These are phyloP conservation scores for Saposhnikovia divaricata DNA, from an alignment of 129 eudicot genomes.

Conservation along the genomic window DNA sequence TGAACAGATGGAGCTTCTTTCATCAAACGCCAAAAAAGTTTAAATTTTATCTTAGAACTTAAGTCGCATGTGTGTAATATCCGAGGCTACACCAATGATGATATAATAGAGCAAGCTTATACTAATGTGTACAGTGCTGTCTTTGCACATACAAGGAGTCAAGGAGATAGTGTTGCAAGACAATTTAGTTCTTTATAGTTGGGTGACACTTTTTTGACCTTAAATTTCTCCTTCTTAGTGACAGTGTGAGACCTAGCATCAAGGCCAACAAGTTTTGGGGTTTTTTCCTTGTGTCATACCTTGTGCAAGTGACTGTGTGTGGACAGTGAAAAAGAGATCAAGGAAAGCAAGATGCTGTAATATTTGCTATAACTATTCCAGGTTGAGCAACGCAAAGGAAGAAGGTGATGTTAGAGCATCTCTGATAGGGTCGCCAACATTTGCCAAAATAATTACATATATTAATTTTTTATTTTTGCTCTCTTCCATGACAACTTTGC, in stretches of 20 bases:
- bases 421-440: too few relatives aligned
- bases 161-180: too few relatives aligned
- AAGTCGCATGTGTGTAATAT: background rate
- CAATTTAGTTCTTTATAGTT: too few relatives aligned
- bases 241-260: background rate
- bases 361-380: too few relatives aligned
- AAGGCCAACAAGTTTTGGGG: background rate
- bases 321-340: too few relatives aligned
- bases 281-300: background rate
- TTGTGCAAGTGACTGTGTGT: background rate
- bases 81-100: background rate
- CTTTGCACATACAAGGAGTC: background rate
- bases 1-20: constrained; percentile 27
- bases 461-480: too few relatives aligned
- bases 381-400: too few relatives aligned
- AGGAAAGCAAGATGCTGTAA: too few relatives aligned
- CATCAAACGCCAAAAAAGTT: constrained; percentile 13
- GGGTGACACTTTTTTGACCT: background rate
- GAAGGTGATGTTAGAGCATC: too few relatives aligned
- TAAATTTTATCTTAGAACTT: background rate
- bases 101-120: background rate
- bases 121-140: too few relatives aligned
- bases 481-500: too few relatives aligned
- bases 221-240: background rate
- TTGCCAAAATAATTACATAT: too few relatives aligned